Evolutionary conservation across 768 basidiomycete genomes (phyloP), one percentile per base, ranked within the genome.

Genomic region (Hypsizygus marmoreus): DNA sequence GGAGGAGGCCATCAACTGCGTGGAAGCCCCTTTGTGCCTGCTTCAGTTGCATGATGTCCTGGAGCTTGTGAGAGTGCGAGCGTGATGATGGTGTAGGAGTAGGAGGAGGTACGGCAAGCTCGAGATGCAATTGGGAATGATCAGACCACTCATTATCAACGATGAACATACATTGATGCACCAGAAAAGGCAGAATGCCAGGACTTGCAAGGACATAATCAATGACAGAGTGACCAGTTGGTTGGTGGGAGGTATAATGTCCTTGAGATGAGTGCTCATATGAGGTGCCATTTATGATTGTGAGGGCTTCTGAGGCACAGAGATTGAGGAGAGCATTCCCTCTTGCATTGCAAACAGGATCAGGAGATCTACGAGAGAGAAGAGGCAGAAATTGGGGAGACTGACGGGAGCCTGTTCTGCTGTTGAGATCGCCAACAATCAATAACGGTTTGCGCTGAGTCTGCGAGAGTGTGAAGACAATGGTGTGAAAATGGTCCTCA

Each of bases 361-460:
- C 39, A 24, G 23, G 8, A n/a, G 39, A 40, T 5, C 13, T 4
- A 13, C 39, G 39, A 8, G 4, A 8, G 9, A 17, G 8, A 23
- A 6, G 9, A 4, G 23, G 12, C 14, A 40, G 10, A 6, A 25
- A 11, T n/a, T n/a, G n/a, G n/a, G n/a, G n/a, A n/a, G n/a, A n/a
- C 25, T 25, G 39, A 4, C 6, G 6, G 9, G 41, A 43, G 16
- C 13, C 41, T 5, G 41, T 43, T 4, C 41, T 4, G 7, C 6
- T 30, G 22, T 43, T 43, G 4, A 43, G 8, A 30, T 43, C 41
- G 17, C 41, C 41, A 8, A 43, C 6, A n/a, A 43, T 23, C 30
- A 43, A 7, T 4, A 43, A 4, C 6, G 28, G n/a, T 32, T 43
- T 43, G 5, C 10, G 13, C 11, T 14, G 5, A 10, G 23, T 9